phyloP scores from a whole-genome alignment of 352 stramenopile species.

The Globisporangium parvum region DNA sequence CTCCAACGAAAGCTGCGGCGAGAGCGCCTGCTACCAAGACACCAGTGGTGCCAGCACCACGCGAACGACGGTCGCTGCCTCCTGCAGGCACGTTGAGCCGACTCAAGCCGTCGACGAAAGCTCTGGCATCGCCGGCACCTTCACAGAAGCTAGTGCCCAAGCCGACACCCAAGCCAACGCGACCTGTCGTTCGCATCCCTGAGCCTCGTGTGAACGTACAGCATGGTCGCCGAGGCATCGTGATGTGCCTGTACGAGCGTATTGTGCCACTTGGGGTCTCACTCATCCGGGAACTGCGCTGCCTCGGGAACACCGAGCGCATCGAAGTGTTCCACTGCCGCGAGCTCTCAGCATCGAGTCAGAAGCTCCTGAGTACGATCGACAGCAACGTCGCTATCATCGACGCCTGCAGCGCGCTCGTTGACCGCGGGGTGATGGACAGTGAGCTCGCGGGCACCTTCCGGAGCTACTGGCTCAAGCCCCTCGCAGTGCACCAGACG shows the following conservation, averaged over 20 bases:
- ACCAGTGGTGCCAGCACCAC: too few relatives aligned
- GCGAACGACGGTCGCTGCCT: not conserved
- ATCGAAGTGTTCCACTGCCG: conserved; percentile 44
- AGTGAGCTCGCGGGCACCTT: conserved; percentile 8
- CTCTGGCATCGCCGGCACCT: not conserved
- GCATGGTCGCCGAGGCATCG: conserved; percentile 17
- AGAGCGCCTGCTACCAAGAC: too few relatives aligned
- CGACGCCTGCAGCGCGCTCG: conserved; percentile 39
- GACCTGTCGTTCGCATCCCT: not conserved
- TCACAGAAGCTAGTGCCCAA: not conserved
- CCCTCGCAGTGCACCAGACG: conserved; percentile 46
- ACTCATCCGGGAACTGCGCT: conserved; percentile 48
- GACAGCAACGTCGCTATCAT: conserved; percentile 53
- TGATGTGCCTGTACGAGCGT: conserved; percentile 39
- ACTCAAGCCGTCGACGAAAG: not conserved
- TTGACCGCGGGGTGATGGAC: conserved; percentile 13
- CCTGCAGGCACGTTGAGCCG: not conserved
- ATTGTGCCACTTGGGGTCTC: conserved; percentile 44
- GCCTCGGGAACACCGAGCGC: conserved; percentile 32
- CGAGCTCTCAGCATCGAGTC: conserved; percentile 33
- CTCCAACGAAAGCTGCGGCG: too few relatives aligned
- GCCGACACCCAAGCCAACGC: not conserved
- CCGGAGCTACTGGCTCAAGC: conserved; percentile 62
- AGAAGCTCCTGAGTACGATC: conserved; percentile 18
- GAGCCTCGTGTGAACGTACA: not conserved